phyloP scores from a whole-genome alignment of 352 stramenopile genomes.

The Peronospora destructor region DNA sequence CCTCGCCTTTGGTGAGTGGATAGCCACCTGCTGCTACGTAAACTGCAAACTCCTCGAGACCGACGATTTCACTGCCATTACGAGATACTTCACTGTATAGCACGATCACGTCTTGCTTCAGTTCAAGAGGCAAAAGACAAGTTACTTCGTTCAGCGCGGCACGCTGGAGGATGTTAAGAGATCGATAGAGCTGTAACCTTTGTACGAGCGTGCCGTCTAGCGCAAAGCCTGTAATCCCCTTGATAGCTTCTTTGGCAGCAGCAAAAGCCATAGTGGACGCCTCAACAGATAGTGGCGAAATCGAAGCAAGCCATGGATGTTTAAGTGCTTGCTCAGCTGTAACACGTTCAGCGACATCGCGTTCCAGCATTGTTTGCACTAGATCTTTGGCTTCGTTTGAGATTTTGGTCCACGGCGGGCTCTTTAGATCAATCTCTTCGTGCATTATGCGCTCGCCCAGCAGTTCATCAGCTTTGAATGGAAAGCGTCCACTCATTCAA shows the following conservation, averaged over 20 bases:
- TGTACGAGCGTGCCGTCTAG: constrained; percentile 67
- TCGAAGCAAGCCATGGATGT: constrained; percentile 50
- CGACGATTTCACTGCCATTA: constrained; percentile 39
- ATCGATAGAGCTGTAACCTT: constrained; percentile 64
- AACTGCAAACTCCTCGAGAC: constrained; percentile 44
- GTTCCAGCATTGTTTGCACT: constrained; percentile 39
- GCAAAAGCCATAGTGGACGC: constrained; percentile 20
- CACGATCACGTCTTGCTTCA: constrained; percentile 56
- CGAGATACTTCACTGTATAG: constrained; percentile 61
- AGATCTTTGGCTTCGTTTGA: constrained; percentile 57
- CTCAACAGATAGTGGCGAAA: constrained; percentile 15
- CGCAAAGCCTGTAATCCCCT: constrained; percentile 21
- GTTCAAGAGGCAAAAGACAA: constrained; percentile 37
- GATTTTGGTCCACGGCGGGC: constrained; percentile 40
- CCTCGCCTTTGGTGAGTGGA: constrained; percentile 50
- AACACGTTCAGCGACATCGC: constrained; percentile 35
- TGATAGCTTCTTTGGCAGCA: constrained; percentile 22
- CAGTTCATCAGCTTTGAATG: constrained; percentile 50
- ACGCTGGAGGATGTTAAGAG: constrained; percentile 64
- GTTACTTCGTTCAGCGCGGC: constrained; percentile 57
- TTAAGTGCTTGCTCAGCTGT: constrained; percentile 57
- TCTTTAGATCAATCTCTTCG: constrained; percentile 49
- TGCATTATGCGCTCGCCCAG: constrained; percentile 60
- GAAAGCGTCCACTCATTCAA: constrained; percentile 50
- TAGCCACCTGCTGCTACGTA: constrained; percentile 56